Evolutionary conservation across 495 filamentous ascomycete genomes (phyloP), one percentile per base, ranked within the genome.

Genomic region (Hypoxylon cercidicola): DNA sequence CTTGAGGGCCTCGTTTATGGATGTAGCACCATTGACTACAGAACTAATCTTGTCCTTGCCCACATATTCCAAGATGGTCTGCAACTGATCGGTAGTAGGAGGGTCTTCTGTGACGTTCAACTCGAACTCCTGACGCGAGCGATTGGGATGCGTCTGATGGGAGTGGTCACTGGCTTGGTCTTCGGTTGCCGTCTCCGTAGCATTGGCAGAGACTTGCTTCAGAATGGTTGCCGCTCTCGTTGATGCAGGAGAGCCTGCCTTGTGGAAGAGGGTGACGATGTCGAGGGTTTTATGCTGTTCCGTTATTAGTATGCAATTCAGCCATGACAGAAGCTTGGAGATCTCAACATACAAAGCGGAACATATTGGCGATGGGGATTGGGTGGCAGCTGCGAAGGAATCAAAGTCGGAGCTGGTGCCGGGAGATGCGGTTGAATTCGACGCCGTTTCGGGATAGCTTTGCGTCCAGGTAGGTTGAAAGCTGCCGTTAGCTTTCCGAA

Each of bases 181-280:
- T 68, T 86, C 81, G 4, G 87, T 88, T 15, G 89, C 85, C 4
- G 78, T 74, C 34, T 77, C 75, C 0, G 80, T 63, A 9, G 90
- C 88, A 11, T 80, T 80, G n/a, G 86, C 84, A 3, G 88, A 88
- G 10, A 85, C 79, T 75, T 90, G 85, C 72, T 94, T 93, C 20
- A 98, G 86, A 49, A 93, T 74, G 21, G 86, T 87, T 19, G 89
- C 83, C 28, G 86, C 85, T 41, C 87, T 85, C 12, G 81, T 81
- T 2, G 92, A 96, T 64, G 86, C 75, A 2, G 87, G 79, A 15
- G 82, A 77, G 39, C 77, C 78, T 20, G 94, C 85, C 66, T 88
- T 87, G 85, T 97, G 94, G 85, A 98, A 99, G 81, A 99, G 89
- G 57, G 93, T 97, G 70, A 99, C 88, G 62, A 96, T 87, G 82